A percentile compares a stretch with the other conserved stretches of the same genome.
Conservation (phyloP, 192 early-diverging fungal genomes). For the Podila epigama region DNA sequence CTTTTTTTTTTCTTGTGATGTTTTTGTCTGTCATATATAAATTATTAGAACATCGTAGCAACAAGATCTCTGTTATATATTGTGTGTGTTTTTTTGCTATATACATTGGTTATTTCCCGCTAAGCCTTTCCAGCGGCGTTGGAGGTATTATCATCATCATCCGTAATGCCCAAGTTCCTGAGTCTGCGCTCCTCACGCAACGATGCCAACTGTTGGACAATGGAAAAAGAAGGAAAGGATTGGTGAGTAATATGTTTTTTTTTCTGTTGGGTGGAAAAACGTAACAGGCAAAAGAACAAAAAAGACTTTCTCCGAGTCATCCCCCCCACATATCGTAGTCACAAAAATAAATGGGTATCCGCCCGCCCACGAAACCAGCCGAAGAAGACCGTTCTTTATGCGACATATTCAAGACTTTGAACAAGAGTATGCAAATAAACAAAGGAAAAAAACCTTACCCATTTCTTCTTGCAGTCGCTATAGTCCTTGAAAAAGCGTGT, state of each 20-base stretch:
- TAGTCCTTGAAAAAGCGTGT: conserved; percentile 60
- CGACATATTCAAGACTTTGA: too few species aligned
- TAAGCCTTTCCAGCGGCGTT: too few species aligned
- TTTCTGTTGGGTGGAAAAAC: not conserved
- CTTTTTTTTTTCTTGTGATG: not conserved
- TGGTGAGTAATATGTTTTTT: not conserved
- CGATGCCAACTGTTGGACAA: conserved; percentile 20
- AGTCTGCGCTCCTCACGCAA: conserved; percentile 40
- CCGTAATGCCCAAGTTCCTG: conserved; percentile 34
- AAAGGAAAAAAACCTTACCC: conserved; percentile 46
- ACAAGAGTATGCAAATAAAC: not conserved
- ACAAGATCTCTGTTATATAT: too few species aligned
- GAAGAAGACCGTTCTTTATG: too few species aligned
- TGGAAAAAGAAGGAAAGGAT: not conserved
- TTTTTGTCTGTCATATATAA: conserved; percentile 1
- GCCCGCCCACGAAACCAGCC: too few species aligned
- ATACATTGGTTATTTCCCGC: too few species aligned
- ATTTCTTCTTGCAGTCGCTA: conserved; percentile 65
- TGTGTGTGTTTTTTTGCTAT: too few species aligned
- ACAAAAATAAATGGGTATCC: too few species aligned
- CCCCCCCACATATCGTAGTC: too few species aligned
- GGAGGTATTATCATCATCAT: conserved; percentile 17
- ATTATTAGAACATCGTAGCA: not conserved
- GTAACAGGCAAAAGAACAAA: not conserved
- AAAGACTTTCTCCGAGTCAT: conserved; percentile 58